These are phyloP conservation scores for Fusarium foetens DNA, from an alignment of 2,329 filamentous ascomycete species.

Conservation along the genomic window DNA sequence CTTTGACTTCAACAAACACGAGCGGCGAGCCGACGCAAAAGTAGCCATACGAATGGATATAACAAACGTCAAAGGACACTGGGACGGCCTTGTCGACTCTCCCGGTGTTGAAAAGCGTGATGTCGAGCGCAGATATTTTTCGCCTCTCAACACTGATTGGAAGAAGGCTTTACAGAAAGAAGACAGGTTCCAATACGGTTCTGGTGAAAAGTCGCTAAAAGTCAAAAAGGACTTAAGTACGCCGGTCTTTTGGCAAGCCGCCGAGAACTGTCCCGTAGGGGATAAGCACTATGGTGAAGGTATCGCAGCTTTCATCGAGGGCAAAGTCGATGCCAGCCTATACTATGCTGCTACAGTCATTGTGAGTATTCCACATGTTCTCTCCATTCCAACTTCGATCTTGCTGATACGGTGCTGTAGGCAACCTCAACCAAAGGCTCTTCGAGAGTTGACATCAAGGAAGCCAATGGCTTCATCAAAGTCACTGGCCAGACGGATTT, in stretches of 20 bases:
- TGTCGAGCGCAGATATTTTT: rapidly evolving
- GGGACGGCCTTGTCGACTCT: neutral
- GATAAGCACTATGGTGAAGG: neutral
- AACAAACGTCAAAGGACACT: neutral
- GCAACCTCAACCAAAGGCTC: neutral
- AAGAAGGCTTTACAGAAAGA: rapidly evolving
- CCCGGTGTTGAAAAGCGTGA: neutral
- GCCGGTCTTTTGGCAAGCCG: neutral
- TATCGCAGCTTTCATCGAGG: neutral
- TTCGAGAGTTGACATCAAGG: neutral
- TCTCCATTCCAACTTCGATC: rapidly evolving
- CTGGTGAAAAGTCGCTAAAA: rapidly evolving
- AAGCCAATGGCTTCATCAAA: neutral
- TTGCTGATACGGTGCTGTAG: neutral
- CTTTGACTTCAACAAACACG: neutral
- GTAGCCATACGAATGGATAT: neutral
- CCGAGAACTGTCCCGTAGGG: rapidly evolving
- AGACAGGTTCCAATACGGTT: neutral
- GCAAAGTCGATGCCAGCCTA: neutral
- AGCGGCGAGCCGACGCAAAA: neutral
- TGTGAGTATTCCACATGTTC: neutral
- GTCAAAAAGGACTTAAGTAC: neutral
- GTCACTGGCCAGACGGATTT: neutral
- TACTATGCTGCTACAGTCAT: neutral
- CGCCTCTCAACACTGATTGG: rapidly evolving